Conservation (phyloP, 148 eudicot genomes). For the Rhododendron ovatum region DNA sequence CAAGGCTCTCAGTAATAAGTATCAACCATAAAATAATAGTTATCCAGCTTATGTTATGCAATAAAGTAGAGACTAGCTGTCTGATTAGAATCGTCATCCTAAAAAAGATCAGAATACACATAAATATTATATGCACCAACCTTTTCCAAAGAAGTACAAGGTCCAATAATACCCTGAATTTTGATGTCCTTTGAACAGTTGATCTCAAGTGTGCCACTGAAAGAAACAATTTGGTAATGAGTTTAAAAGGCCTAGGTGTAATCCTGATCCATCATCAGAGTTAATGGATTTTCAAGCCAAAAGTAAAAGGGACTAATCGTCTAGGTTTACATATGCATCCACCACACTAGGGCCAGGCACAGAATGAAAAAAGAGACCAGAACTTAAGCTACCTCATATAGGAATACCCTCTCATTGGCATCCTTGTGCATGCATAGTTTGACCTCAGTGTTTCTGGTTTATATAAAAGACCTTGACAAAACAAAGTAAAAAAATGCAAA, state of each 20-base stretch:
- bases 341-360: neutral
- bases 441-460: neutral
- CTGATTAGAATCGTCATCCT: neutral
- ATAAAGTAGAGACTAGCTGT: neutral
- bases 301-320: neutral
- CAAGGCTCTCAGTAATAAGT: constrained; percentile 14
- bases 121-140: constrained; percentile 28
- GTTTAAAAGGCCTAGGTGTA: neutral
- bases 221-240: constrained; percentile 13
- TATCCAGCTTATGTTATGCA: neutral
- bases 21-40: neutral
- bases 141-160: constrained; percentile 93
- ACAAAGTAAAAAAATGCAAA: neutral
- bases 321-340: neutral
- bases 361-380: neutral
- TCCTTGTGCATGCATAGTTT: neutral
- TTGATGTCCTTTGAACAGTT: constrained; percentile 89
- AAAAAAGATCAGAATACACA: neutral
- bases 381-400: neutral
- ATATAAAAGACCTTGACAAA: neutral
- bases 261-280: neutral
- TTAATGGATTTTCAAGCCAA: neutral
- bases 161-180: constrained; percentile 90
- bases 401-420: neutral
- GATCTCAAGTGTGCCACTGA: constrained; percentile 86